A percentile compares a stretch with the other conserved stretches of the same genome.
phyloP scores from a whole-genome alignment of 1,284 basidiomycete genomes.

The Apiotrichum akiyoshidainum region DNA sequence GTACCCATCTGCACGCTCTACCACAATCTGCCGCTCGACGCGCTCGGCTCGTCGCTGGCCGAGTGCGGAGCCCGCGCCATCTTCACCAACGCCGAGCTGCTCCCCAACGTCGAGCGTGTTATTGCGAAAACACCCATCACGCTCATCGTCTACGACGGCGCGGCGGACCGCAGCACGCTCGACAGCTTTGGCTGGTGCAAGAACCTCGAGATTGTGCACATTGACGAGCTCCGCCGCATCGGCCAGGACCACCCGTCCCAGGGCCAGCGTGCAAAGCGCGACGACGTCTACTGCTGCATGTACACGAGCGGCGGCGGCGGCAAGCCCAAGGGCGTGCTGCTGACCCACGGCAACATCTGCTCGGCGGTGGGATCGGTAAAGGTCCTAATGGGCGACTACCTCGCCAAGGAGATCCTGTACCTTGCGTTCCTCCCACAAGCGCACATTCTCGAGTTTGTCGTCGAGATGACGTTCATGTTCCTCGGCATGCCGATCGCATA shows the following conservation, averaged over 20 bases:
- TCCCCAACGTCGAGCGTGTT: slow-evolving; percentile 67
- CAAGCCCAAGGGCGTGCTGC: slow-evolving; percentile 83
- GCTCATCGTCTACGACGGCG: slow-evolving; percentile 82
- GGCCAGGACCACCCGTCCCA: slow-evolving; percentile 60
- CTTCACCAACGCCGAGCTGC: slow-evolving; percentile 88
- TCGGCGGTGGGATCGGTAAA: slow-evolving; percentile 54
- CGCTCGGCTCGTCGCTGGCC: slow-evolving; percentile 82
- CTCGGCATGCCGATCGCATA: slow-evolving; percentile 27
- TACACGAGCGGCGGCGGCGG: slow-evolving; percentile 82
- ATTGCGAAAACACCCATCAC: slow-evolving; percentile 70
- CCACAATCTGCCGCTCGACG: slow-evolving; percentile 85
- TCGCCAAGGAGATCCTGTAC: slow-evolving; percentile 55
- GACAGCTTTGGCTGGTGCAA: slow-evolving; percentile 56
- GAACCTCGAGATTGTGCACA: slow-evolving; percentile 59
- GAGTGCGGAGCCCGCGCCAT: slow-evolving; percentile 67
- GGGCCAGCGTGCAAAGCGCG: slow-evolving; percentile 58
- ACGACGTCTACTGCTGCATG: slow-evolving; percentile 84
- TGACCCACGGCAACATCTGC: slow-evolving; percentile 81
- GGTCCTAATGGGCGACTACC: slow-evolving; percentile 3
- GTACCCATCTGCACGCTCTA: slow-evolving; percentile 90
- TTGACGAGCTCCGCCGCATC: slow-evolving; percentile 66
- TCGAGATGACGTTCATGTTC: slow-evolving; percentile 27
- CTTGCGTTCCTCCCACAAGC: slow-evolving; percentile 86
- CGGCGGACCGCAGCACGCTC: slow-evolving; percentile 58
- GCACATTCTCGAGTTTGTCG: slow-evolving; percentile 65